Evolutionary conservation across 2,329 filamentous ascomycete species (phyloP), one percentile per base, ranked within the genome.

Genomic region (Colletotrichum limetticola): DNA sequence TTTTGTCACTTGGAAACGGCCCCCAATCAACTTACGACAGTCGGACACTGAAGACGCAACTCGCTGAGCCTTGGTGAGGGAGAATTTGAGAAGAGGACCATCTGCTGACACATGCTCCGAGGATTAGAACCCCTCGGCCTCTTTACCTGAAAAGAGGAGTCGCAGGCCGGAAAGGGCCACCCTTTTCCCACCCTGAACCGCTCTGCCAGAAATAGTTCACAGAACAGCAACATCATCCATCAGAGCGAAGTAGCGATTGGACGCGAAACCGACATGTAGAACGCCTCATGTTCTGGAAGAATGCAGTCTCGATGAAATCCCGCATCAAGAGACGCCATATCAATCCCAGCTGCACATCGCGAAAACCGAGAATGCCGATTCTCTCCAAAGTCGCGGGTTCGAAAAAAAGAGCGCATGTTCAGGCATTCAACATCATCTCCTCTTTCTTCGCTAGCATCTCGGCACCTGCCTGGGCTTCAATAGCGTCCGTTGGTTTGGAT

Each of bases 391-490:
- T n/a, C 42, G 42, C 19, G 42, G 42, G 16, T 4, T 4, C 16
- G 42, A n/a, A 8, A 26, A n/a, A 12, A 49, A 24, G 26, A 32
- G 68, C 56, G 32, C 37, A 42, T 28, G 49, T 24, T 19, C 37
- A 68, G 65, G 57, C 57, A 72, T 53, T 58, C 66, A 49, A 60
- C 22, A 28, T 64, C 66, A 59, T 64, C 58, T 69, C 65, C 59
- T 32, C 32, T 28, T 12, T 53, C 60, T 26, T 63, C n/a, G 61
- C 61, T 59, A 61, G 55, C 59, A 26, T 56, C 37, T 24, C 55
- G 32, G 59, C 35, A 30, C 24, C 32, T n/a, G 24, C 35, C 30
- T 37, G 8, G 24, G 42, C 28, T 63, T n/a, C 61, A 52, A 63
- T 63, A 63, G 61, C 9, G 61, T 53, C 28, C 28, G 61, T 32